These are phyloP conservation scores for Litchi chinensis DNA, from an alignment of 345 rosid genomes.

Conservation along the genomic window DNA sequence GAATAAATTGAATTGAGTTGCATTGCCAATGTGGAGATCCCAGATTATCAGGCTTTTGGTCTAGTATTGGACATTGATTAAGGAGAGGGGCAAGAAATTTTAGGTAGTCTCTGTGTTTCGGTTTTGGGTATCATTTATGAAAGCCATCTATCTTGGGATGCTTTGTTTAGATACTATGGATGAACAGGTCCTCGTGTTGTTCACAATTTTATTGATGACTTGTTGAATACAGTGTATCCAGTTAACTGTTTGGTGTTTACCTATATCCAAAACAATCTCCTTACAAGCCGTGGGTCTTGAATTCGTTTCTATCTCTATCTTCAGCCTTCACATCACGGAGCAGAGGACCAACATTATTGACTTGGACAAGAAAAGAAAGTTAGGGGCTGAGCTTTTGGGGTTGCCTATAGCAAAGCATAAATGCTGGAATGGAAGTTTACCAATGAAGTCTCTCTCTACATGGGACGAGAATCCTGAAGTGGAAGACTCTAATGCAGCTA, in stretches of 20 bases:
- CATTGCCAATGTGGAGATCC: background rate
- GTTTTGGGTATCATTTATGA: background rate
- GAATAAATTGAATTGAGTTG: background rate
- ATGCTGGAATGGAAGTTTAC: slow-evolving; percentile 39
- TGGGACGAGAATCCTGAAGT: slow-evolving; percentile 22
- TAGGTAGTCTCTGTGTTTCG: background rate
- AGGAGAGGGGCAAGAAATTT: background rate
- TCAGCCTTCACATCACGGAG: slow-evolving; percentile 25
- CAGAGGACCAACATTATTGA: slow-evolving; percentile 15
- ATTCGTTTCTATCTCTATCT: background rate
- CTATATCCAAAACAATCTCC: background rate
- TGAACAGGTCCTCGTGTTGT: background rate
- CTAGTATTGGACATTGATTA: background rate
- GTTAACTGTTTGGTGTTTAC: background rate
- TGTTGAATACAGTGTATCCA: background rate
- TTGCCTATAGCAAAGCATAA: slow-evolving; percentile 58
- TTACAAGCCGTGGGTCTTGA: background rate
- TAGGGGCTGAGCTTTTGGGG: slow-evolving; percentile 44
- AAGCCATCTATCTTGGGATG: too few species aligned
- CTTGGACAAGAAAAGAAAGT: slow-evolving; percentile 58
- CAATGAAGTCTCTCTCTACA: slow-evolving; percentile 15
- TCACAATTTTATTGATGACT: background rate
- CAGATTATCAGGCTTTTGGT: background rate
- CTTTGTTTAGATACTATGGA: background rate
- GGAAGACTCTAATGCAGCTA: slow-evolving; percentile 10